These are phyloP conservation scores for Aspergillus niger DNA, from an alignment of 2,329 filamentous ascomycete species.

Conservation along the genomic window DNA sequence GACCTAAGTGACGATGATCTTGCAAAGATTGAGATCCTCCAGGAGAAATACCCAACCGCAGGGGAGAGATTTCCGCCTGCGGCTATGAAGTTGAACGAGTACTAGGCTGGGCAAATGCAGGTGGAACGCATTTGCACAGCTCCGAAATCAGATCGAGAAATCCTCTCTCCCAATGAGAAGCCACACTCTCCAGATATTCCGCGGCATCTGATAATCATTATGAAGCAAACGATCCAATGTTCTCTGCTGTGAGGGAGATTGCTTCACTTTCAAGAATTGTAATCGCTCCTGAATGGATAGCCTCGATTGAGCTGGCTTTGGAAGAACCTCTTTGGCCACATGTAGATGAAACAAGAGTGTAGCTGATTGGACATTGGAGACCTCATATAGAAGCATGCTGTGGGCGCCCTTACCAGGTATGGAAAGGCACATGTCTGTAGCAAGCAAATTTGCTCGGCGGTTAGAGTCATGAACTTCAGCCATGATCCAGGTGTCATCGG, in stretches of 20 bases:
- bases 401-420: background rate
- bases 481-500: background rate
- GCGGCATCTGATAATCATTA: background rate
- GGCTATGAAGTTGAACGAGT: conserved; percentile 3
- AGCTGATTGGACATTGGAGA: background rate
- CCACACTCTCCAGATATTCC: conserved; percentile 5
- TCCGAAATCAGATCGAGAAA: background rate
- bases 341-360: conserved; percentile 7
- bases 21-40: conserved; percentile 24
- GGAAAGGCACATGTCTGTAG: background rate
- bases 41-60: conserved; percentile 10
- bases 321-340: background rate
- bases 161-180: conserved; percentile 1
- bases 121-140: background rate
- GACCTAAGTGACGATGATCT: conserved; percentile 33
- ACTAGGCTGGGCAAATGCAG: background rate
- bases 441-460: background rate
- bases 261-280: background rate
- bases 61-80: conserved; percentile 18
- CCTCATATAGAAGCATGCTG: background rate
- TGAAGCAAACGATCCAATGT: background rate
- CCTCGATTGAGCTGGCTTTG: background rate
- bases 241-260: background rate
- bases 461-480: background rate
- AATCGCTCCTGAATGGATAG: background rate